Base-by-base conservation (phyloP, 108 stramenopile genomes). In the Skeletonema marinoi region DNA sequence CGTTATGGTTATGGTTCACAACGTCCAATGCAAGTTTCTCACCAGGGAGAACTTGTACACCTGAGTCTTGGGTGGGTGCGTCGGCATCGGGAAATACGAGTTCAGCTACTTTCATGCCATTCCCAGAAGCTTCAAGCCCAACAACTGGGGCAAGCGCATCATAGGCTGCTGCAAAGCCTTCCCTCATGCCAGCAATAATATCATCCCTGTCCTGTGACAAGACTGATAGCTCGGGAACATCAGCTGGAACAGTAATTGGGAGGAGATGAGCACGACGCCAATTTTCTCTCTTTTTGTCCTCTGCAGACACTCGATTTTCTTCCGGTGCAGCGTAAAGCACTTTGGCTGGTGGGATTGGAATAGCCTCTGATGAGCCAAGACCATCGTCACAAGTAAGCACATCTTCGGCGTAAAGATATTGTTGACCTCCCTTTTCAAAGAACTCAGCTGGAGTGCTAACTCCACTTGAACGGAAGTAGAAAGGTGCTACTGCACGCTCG, bases 321-420 rank as follows among this genome's bases (percentile, higher is more conserved):
- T 78, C 65, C 0, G 81, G 63, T 6, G 86, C 78, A 3, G 87
- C 91, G 69, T 95, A 92, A 32, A 90, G 69, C 33, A 93, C 83
- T 32, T 75, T 70, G n/a, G 84, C 78, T 6, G 94, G 94, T 51
- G 94, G 94, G 10, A 95, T 88, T 13, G 69, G 68, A 10, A 93
- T 73, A 1, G 80, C 74, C 10, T 73, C 84, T 36, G 59, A 70
- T 32, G 80, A 68, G 33, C 60, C 60, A 29, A 74, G 73, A 14
- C 82, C 93, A 56, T 90, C 79, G 65, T 92, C 84, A 21, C 90
- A 81, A 29, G 87, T 89, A 39, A 94, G 73, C 14, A 90, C 62
- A 68, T 95, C 94, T 78, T 95, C 94, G 4, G 88, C 77, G 66
- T 92, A 95, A 7, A 91, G 63, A 65, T 90, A 95, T 70, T 90